Conservation (phyloP, 2,329 filamentous ascomycete species). For the Claviceps africana region DNA sequence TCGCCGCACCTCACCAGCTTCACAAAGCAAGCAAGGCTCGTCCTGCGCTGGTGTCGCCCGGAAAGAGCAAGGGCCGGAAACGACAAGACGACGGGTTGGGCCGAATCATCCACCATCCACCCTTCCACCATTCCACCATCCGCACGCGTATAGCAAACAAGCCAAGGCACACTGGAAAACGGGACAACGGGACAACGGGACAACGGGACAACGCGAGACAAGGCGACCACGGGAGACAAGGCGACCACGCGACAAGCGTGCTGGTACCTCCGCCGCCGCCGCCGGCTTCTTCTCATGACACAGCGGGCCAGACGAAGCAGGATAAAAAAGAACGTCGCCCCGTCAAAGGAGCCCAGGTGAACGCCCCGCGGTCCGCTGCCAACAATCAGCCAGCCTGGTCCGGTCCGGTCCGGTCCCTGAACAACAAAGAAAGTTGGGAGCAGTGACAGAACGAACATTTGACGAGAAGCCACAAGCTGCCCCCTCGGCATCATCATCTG, state of each 20-base stretch:
- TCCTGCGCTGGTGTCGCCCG: not conserved
- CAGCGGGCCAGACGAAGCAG: not conserved
- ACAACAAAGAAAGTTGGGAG: not conserved
- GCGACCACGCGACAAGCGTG: not conserved
- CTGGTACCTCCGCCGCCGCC: not conserved
- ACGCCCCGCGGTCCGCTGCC: not conserved
- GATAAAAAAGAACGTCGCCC: not conserved
- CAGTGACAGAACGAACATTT: not conserved
- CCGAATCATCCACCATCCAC: not conserved
- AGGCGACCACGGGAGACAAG: not conserved
- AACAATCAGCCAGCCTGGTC: no score
- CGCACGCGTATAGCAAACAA: not conserved
- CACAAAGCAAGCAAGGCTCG: not conserved
- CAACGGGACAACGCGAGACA: not conserved
- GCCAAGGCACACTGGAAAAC: not conserved
- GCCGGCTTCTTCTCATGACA: not conserved
- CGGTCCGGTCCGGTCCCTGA: no score
- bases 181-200: not conserved
- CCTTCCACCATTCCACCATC: no score
- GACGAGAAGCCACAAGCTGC: no score
- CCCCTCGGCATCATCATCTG: no score
- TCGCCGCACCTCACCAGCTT: not conserved
- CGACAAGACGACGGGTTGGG: not conserved
- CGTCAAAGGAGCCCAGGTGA: not conserved
- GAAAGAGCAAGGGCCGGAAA: not conserved